Base-by-base conservation (phyloP, 1,139 yeast species). In the Meyerozyma athensensis region DNA sequence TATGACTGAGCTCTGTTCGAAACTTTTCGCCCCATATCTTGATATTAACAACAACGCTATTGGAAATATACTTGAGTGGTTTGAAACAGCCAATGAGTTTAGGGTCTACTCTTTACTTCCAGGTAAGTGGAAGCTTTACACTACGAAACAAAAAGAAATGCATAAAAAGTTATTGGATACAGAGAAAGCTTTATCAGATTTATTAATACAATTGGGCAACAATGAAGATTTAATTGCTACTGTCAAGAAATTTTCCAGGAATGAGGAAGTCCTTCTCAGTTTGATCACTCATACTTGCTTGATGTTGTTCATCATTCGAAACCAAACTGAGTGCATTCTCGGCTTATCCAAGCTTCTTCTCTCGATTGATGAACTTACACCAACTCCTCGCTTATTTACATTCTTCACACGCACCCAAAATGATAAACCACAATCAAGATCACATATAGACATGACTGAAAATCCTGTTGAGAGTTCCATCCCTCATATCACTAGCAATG, bases 51-150 rank as follows among this genome's bases (percentile, higher is more conserved):
- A 54, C 19, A 39, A 30, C 1, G 60, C 55, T 1, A 33, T 63
- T 7, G 51, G 32, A 2, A 45, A 46, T 0, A 37, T 56, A 1
- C 37, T 47, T 10, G 45, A 47, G 12, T 65, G 71, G 71, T 30
- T 64, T 2, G 40, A 38, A 4, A 53, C 56, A 30, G 67, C 70
- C 3, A 65, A 65, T 41, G 45, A 49, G 2, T 65, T 51, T 42
- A 46, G 70, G 33, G 26, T 47, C 10, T 58, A 54, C 40, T 34
- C 61, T 2, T 28, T 48, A 4, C 37, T 53, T 17, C 59, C 59
- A 2, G 41, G 47, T 1, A 20, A 35, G 12, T 39, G 45, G 34
- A 33, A 39, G 1, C 33, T 28, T 4, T 57, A 56, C 40, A 35
- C 23, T 7, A 35, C 36, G 13, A 42, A 39, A n/a, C 64, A 56